A percentile compares a stretch with the other conserved stretches of the same genome.
Evolutionary conservation across 2,329 filamentous ascomycete species (phyloP).

Genomic region (Fusarium mangiferae): DNA sequence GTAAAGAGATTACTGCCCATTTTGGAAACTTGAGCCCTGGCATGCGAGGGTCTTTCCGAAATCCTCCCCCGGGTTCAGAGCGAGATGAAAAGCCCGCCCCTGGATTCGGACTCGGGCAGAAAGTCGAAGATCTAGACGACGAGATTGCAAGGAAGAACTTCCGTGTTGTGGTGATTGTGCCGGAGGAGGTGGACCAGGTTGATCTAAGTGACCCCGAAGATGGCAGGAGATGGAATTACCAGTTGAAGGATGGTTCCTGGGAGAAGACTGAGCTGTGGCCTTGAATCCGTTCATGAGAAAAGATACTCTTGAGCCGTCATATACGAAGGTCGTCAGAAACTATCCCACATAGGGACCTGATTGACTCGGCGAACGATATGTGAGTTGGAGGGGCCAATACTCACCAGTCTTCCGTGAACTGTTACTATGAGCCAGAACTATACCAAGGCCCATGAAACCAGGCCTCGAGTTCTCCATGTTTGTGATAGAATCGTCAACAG

Average conservation of each 20-base stretch:
- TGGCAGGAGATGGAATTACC: conserved; percentile 74
- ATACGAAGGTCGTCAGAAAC: not conserved
- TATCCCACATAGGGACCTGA: not conserved
- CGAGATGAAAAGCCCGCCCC: conserved; percentile 60
- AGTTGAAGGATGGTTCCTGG: conserved; percentile 69
- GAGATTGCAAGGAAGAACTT: conserved; percentile 78
- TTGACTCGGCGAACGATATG: not conserved
- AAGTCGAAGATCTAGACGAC: conserved; percentile 78
- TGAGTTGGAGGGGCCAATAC: not conserved
- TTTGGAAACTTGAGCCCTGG: conserved; percentile 88
- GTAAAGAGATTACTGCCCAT: conserved; percentile 81
- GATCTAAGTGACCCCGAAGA: conserved; percentile 76
- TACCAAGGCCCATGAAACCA: not conserved
- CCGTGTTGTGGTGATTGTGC: conserved; percentile 82
- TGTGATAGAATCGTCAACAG: not conserved
- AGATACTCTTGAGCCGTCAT: not conserved
- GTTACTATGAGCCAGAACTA: too few species aligned
- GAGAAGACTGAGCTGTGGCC: conserved; percentile 76
- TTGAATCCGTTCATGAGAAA: conserved; percentile 36
- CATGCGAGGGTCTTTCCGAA: conserved; percentile 82
- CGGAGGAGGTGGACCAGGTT: conserved; percentile 78
- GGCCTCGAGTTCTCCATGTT: too few species aligned
- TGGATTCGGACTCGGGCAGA: conserved; percentile 64
- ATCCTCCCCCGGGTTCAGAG: conserved; percentile 74
- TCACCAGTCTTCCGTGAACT: not conserved